Evolutionary conservation across 495 filamentous ascomycete species (phyloP), one percentile per base, ranked within the genome.

Genomic region (Paragyromitra xinjiangensis): DNA sequence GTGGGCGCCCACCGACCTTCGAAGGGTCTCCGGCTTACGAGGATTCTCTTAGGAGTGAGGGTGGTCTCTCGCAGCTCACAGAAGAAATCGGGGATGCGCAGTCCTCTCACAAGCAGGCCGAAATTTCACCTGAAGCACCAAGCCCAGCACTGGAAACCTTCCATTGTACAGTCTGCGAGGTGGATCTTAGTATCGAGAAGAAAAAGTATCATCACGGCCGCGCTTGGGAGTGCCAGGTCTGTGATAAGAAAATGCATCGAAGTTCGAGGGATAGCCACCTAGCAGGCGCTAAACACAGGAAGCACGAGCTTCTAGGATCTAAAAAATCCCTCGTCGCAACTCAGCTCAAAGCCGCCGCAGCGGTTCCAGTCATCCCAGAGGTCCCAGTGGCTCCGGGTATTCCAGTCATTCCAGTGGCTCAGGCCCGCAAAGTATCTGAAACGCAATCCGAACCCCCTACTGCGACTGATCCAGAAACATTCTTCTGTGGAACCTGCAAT

Each of bases 201-300:
- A 22, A 24, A 14, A 14, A 39, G 24, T 40, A 37, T 3, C 70
- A 73, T 45, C 9, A 14, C 12, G 48, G 48, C 1, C 12, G 24
- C 1, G 6, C 48, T 2, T 73, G 70, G 70, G 37, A 67, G 22
- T 73, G 70, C 22, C 11, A 11, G 16, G 9, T 73, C 16, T 73
- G 70, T 22, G 16, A 37, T 12, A 73, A 22, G 70, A 45, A 9
- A 11, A 73, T 73, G 34, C 70, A 73, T 42, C 4, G 2, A 0
- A 4, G 62, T 5, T 29, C 44, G 12, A 55, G 22, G 22, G 1
- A 0, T 4, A 42, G 34, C 24, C 70, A 73, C 22, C 37, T 66
- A 19, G 70, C 61, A 0, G 70, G 70, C 16, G 4, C 2, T 6
- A 56, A 22, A 14, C 70, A 73, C 45, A 19, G 19, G 19, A 8